Evolutionary conservation across 352 stramenopile genomes (phyloP), one percentile per base, ranked within the genome.

Genomic region (Phytophthora crassamura): DNA sequence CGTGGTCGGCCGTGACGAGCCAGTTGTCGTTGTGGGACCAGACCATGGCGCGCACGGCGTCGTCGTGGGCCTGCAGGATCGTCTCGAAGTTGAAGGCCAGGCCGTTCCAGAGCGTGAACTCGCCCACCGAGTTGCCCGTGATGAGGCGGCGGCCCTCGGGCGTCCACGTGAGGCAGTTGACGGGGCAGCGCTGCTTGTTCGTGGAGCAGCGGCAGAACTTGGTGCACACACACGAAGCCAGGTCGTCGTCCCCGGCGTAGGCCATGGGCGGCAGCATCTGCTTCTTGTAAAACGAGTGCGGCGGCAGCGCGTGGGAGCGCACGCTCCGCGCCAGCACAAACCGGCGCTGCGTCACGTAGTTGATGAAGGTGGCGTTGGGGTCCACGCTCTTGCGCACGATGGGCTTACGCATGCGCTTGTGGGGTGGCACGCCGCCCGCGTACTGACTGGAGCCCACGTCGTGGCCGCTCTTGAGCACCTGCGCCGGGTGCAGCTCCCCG

Each of bases 71-170:
- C 59, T 95, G 92, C 61, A 99, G 88, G 59, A 99, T 98, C 3
- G 97, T 96, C 86, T 99, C 97, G 72, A 99, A 99, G 61, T 98
- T 98, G 82, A 99, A 99, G 28, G 95, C 97, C 41, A 98, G 84
- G 4, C 96, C 95, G 72, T 99, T 98, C 97, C 97, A 99, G 43
- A 99, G 82, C 52, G 96, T 99, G 74, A 99, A 99, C 75, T 97
- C 92, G 41, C 97, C 97, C 54, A 98, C 97, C 67, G 97, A 97
- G 74, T 99, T 99, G 55, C 95, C 97, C 8, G 97, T 99, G 77
- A 99, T 97, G 45, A 98, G 77, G 25, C 94, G 91, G 30, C 94
- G 88, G 18, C 94, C 97, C 59, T 98, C 97, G 9, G 96, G 97
- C 33, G 95, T 98, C 96, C 96, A 99, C 66, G 86, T 97, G 43